Conservation (phyloP, 2,329 filamentous ascomycete genomes). For the Oidium heveae region DNA sequence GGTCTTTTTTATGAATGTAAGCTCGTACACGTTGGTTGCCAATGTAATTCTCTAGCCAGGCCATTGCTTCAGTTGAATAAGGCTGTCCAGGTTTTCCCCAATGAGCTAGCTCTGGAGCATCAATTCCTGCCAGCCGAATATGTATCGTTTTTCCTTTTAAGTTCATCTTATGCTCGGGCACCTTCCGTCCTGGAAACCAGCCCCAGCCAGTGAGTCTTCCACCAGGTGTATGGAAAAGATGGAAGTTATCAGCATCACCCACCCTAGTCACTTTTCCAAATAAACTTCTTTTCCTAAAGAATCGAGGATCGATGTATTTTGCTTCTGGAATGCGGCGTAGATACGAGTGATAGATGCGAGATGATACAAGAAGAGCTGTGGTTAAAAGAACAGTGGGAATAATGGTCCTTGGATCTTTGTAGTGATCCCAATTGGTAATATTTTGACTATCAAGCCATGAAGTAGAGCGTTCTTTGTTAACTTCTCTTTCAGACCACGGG, state of each 20-base stretch:
- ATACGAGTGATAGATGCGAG: slow-evolving; percentile 46
- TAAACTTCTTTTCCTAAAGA: slow-evolving; percentile 50
- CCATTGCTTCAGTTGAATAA: slow-evolving; percentile 52
- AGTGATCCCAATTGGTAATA: slow-evolving; percentile 26
- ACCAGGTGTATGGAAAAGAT: slow-evolving; percentile 85
- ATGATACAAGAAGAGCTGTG: slow-evolving; percentile 24
- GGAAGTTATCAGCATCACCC: slow-evolving; percentile 89
- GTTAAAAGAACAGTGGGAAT: slow-evolving; percentile 28
- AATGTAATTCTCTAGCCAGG: slow-evolving; percentile 56
- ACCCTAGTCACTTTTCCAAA: slow-evolving; percentile 80
- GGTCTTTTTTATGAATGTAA: slow-evolving; percentile 64
- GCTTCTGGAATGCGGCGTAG: slow-evolving; percentile 65
- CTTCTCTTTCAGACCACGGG: slow-evolving; percentile 16
- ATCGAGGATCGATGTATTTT: slow-evolving; percentile 45
- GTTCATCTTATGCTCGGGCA: slow-evolving; percentile 42
- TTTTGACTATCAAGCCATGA: slow-evolving; percentile 20
- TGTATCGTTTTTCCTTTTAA: slow-evolving; percentile 63
- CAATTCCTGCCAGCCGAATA: slow-evolving; percentile 70
- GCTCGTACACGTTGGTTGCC: slow-evolving; percentile 49
- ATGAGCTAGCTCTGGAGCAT: slow-evolving; percentile 80
- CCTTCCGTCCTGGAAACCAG: slow-evolving; percentile 48
- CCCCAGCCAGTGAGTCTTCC: slow-evolving; percentile 72
- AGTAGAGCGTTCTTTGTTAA: slow-evolving; percentile 14
- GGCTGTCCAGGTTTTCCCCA: slow-evolving; percentile 79
- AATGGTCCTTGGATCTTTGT: slow-evolving; percentile 27